These are phyloP conservation scores for Exophiala dermatitidis DNA, from an alignment of 2,329 filamentous ascomycete genomes.

Conservation along the genomic window DNA sequence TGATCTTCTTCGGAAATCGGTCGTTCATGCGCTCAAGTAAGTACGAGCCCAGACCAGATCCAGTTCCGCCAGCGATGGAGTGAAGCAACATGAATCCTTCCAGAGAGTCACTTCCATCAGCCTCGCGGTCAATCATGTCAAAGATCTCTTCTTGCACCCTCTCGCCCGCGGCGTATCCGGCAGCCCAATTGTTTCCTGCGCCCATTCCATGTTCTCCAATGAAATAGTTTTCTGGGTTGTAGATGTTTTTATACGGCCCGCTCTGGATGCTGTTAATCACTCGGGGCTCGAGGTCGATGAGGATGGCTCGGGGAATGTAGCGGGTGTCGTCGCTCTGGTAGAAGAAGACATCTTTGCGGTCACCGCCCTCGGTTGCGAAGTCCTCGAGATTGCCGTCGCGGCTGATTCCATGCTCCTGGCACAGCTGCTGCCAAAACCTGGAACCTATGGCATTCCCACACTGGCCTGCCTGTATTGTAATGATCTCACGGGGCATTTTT, in stretches of 20 bases:
- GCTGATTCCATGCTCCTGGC: conserved; percentile 95
- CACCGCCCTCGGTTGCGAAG: conserved; percentile 93
- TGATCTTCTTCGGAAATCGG: conserved; percentile 96
- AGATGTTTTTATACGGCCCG: conserved; percentile 94
- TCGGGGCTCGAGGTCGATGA: conserved; percentile 89
- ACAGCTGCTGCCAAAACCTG: conserved; percentile 98
- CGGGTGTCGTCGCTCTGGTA: conserved; percentile 98
- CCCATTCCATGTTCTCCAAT: conserved; percentile 88
- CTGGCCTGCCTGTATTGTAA: conserved; percentile 92
- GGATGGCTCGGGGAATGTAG: conserved; percentile 92
- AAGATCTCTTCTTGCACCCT: conserved; percentile 91
- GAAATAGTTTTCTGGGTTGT: conserved; percentile 99
- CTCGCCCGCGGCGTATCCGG: conserved; percentile 89
- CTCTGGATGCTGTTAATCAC: conserved; percentile 88
- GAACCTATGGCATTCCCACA: conserved; percentile 51
- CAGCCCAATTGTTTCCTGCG: conserved; percentile 96
- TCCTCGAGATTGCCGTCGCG: conserved; percentile 96
- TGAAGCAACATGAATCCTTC: conserved; percentile 99
- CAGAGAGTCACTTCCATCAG: conserved; percentile 92
- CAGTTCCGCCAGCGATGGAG: conserved; percentile 94
- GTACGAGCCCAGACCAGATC: conserved; percentile 91
- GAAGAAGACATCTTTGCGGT: conserved; percentile 98
- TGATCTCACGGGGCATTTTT: conserved; percentile 66
- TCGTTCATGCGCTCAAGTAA: conserved; percentile 93
- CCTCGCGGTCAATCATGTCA: conserved; percentile 98